Conservation (phyloP, 2,329 filamentous ascomycete genomes). For the Alternaria sp. region DNA sequence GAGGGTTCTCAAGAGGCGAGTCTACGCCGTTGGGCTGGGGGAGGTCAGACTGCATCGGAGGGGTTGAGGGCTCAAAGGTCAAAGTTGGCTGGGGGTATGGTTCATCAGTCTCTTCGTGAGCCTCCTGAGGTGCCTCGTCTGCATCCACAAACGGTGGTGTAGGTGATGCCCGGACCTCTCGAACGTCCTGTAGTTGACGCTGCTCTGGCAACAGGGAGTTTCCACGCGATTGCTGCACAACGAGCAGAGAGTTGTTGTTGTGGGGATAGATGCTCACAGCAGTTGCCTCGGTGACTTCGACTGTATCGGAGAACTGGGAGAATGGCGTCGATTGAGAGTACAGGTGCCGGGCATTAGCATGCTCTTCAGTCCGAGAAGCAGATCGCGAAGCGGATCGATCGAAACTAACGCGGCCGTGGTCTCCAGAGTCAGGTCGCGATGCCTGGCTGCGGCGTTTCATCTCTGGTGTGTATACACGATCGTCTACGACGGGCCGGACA, state of each 20-base stretch:
- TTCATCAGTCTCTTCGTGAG: slow-evolving; percentile 11
- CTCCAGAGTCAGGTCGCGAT: slow-evolving; percentile 41
- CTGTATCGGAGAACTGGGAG: slow-evolving; percentile 59
- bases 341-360: slow-evolving; percentile 55
- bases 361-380: slow-evolving; percentile 50
- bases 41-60: slow-evolving; percentile 43
- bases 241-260: slow-evolving; percentile 69
- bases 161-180: slow-evolving; percentile 29
- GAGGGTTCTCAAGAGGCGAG: slow-evolving; percentile 67
- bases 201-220: slow-evolving; percentile 35
- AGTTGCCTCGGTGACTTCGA: slow-evolving; percentile 69
- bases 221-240: slow-evolving; percentile 64
- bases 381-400: slow-evolving; percentile 50
- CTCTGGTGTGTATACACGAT: slow-evolving; percentile 40
- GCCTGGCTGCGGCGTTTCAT: slow-evolving; percentile 44
- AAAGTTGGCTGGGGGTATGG: slow-evolving; percentile 37
- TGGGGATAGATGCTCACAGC: slow-evolving; percentile 69
- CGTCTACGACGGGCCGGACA: slow-evolving; percentile 34
- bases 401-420: slow-evolving; percentile 49
- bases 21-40: slow-evolving; percentile 53
- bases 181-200: slow-evolving; percentile 28
- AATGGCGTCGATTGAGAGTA: slow-evolving; percentile 61
- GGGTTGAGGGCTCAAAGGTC: slow-evolving; percentile 48
- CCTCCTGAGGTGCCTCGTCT: slow-evolving; percentile 19
- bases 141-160: slow-evolving; percentile 40